These are phyloP conservation scores for Catunica adiposa DNA, from an alignment of 2,329 filamentous ascomycete genomes.

Conservation along the genomic window DNA sequence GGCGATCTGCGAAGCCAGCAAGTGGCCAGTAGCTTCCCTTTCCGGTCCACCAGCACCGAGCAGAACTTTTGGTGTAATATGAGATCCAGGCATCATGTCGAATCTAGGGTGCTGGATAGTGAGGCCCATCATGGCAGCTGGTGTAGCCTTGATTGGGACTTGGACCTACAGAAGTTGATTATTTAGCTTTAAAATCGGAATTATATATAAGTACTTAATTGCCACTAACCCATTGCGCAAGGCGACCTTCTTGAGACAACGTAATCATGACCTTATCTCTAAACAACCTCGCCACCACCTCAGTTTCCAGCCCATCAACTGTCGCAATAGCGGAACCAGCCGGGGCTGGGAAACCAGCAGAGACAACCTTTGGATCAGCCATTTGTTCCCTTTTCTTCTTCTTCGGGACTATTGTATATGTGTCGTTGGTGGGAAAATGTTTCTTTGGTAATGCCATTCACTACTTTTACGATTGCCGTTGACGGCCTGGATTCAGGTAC, in stretches of 20 bases:
- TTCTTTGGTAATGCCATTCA: no score
- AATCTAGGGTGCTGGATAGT: conserved; percentile 5
- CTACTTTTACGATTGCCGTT: background rate
- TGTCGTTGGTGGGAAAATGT: background rate
- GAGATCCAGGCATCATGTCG: conserved; percentile 52
- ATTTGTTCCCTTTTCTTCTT: background rate
- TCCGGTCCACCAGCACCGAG: conserved; percentile 67
- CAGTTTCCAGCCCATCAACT: conserved; percentile 54
- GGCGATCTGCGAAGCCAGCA: conserved; percentile 79
- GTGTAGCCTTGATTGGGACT: conserved; percentile 56
- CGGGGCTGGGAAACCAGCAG: conserved; percentile 50
- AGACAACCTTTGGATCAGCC: conserved; percentile 10
- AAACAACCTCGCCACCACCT: conserved; percentile 58
- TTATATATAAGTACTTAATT: background rate
- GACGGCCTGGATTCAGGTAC: background rate
- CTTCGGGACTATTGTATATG: background rate
- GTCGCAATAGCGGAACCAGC: conserved; percentile 42
- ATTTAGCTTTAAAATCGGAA: background rate
- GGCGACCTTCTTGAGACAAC: conserved; percentile 64
- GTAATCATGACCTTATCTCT: conserved; percentile 84
- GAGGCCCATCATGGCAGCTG: conserved; percentile 19
- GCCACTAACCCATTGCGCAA: conserved; percentile 77
- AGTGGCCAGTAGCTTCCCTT: conserved; percentile 68
- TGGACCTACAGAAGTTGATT: conserved; percentile 40
- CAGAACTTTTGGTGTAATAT: conserved; percentile 73